These are phyloP conservation scores for Xanthoceras sorbifolium DNA, from an alignment of 345 rosid species.

Conservation along the genomic window DNA sequence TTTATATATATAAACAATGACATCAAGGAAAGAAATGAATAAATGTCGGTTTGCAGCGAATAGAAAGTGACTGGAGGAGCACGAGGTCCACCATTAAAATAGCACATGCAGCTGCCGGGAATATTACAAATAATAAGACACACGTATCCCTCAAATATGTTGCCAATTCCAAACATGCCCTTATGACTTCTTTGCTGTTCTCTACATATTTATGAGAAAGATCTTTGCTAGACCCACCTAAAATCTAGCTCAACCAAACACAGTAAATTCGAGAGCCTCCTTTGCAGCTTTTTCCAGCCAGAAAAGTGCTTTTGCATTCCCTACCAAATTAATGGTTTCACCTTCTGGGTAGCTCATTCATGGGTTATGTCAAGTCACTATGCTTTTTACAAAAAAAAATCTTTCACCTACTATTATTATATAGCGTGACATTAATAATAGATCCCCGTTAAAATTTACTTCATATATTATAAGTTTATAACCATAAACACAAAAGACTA, in stretches of 20 bases:
- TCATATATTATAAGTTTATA: too few species aligned
- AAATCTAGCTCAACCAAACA: constrained; percentile 4
- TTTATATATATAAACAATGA: not conserved
- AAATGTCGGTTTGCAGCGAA: constrained; percentile 37
- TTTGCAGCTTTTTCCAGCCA: constrained; percentile 32
- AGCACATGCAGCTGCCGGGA: constrained; percentile 52
- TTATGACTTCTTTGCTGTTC: not conserved
- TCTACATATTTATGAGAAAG: constrained; percentile 13
- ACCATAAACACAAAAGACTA: not conserved
- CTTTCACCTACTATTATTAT: not conserved
- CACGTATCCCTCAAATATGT: constrained; percentile 28
- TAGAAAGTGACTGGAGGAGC: constrained; percentile 31
- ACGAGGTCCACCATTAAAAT: constrained; percentile 40
- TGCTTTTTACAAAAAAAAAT: not conserved
- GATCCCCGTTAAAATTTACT: too few species aligned
- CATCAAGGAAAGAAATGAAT: not conserved
- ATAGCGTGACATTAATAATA: too few species aligned
- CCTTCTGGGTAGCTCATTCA: not conserved
- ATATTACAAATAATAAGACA: constrained; percentile 20
- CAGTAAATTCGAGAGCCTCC: constrained; percentile 14
- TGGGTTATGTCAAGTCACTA: not conserved
- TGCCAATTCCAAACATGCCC: constrained; percentile 34
- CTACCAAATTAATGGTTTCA: constrained; percentile 6
- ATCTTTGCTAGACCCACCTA: constrained; percentile 2
- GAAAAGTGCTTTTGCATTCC: constrained; percentile 6